Base-by-base conservation (phyloP, 192 early-diverging fungal species). In the Linnemannia hyalina region DNA sequence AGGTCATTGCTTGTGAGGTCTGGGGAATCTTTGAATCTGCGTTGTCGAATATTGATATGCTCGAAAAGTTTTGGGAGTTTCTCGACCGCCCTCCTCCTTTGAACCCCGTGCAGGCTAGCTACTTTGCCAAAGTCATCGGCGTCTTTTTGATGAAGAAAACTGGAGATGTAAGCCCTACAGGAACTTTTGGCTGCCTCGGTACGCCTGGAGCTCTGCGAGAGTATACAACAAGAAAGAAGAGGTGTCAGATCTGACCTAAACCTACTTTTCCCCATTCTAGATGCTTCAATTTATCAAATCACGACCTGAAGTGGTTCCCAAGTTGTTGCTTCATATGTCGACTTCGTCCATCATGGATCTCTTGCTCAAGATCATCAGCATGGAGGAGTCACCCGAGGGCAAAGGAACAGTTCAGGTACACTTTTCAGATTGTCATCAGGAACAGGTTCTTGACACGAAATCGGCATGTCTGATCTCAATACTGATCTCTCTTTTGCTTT, bases 91-190 rank as follows among this genome's bases (percentile, higher is more conserved):
- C 91, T 18, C 91, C 92, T 29, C 92, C 93, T 78, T 84, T 98
- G 75, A 91, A 96, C 82, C 88, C 93, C 16, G 87, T 95, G 42
- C 96, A 97, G 77, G 96, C 97, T 16, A 95, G 93, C 60, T 96
- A 97, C 86, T 99, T 98, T 88, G 91, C 90, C 76, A 98, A 97
- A 89, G 95, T 97, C 52, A 97, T 97, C 88, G 92, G 91, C 46
- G 94, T 96, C 6, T 90, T 98, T 35, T 84, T 98, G 76, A 90
- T 94, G 83, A 97, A 97, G 90, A 97, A 98, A 83, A 95, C 96
- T 46, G 91, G 90, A 73, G 94, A 96, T 81, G 95, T 96, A 85
- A 52, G 60, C 11, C 13, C 13, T 22, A 5, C 26, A n/a, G 26
- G 32, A 26, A 49, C 6, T 40, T 47, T 35, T 22, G 13, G 15